These are phyloP conservation scores for Ensete glaucum DNA, from an alignment of 176 grass and related monocot genomes.

Conservation along the genomic window DNA sequence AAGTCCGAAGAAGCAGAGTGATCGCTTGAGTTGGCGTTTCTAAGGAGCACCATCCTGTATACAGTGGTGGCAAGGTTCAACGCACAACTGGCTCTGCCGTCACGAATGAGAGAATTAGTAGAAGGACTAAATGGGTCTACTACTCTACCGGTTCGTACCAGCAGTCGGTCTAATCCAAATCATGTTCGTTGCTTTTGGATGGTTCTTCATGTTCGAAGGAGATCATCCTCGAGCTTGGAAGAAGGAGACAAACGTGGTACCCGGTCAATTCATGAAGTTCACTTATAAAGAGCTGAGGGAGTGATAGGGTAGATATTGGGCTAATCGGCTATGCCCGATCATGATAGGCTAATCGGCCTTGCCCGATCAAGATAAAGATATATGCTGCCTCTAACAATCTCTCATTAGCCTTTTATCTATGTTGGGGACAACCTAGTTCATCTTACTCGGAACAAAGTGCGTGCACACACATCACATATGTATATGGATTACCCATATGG, in stretches of 20 bases:
- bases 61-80: neutral
- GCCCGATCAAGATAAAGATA: too few species aligned
- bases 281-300: slow-evolving; percentile 30
- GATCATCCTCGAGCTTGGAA: slow-evolving; percentile 24
- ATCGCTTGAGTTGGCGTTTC: neutral
- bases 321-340: too few species aligned
- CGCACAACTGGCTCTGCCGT: neutral
- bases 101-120: neutral
- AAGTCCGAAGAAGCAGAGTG: neutral
- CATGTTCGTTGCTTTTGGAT: slow-evolving; percentile 24
- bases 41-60: neutral
- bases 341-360: too few species aligned
- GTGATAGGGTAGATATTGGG: too few species aligned
- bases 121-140: slow-evolving; percentile 25
- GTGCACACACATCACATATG: too few species aligned
- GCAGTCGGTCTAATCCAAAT: slow-evolving; percentile 40
- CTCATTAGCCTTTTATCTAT: too few species aligned
- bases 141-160: slow-evolving; percentile 27
- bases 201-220: slow-evolving; percentile 36
- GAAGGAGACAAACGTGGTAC: slow-evolving; percentile 45
- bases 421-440: too few species aligned
- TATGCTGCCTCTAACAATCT: too few species aligned
- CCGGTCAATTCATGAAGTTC: slow-evolving; percentile 56
- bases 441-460: too few species aligned
- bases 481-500: too few species aligned